Evolutionary conservation across 441 rosid species (phyloP).

Genomic region (Macaranga tanarius): DNA sequence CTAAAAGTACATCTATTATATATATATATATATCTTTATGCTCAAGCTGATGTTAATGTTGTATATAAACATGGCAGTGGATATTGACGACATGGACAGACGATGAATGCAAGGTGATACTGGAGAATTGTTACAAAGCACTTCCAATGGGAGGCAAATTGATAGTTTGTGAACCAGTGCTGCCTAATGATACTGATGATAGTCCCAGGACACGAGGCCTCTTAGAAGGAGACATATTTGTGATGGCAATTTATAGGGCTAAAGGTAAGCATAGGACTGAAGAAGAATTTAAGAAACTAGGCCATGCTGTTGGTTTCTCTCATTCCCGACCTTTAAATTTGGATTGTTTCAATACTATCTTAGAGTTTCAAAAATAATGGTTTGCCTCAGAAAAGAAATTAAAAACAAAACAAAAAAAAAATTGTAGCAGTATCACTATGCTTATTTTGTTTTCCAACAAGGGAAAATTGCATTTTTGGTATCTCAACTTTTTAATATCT

Average conservation of each 20-base stretch:
- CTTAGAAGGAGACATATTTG: conserved; percentile 73
- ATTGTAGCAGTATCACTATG: not conserved
- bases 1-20: too few species aligned
- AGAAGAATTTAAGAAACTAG: conserved; percentile 62
- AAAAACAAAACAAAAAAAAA: not conserved
- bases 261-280: conserved; percentile 81
- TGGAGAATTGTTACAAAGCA: conserved; percentile 78
- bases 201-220: conserved; percentile 77
- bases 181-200: conserved; percentile 61
- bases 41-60: not conserved
- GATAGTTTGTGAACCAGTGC: conserved; percentile 79
- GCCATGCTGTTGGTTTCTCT: conserved; percentile 61
- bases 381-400: not conserved
- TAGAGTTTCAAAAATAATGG: conserved; percentile 67
- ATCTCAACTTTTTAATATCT: too few species aligned
- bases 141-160: conserved; percentile 73
- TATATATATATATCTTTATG: too few species aligned
- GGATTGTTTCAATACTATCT: conserved; percentile 62
- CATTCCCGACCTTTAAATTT: conserved; percentile 44
- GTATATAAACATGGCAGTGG: conserved; percentile 51
- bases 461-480: too few species aligned
- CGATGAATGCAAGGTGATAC: conserved; percentile 69
- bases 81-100: conserved; percentile 75
- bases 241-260: conserved; percentile 79
- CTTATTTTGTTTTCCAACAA: not conserved